phyloP scores from a whole-genome alignment of 441 rosid species.

The Gossypium aridum region DNA sequence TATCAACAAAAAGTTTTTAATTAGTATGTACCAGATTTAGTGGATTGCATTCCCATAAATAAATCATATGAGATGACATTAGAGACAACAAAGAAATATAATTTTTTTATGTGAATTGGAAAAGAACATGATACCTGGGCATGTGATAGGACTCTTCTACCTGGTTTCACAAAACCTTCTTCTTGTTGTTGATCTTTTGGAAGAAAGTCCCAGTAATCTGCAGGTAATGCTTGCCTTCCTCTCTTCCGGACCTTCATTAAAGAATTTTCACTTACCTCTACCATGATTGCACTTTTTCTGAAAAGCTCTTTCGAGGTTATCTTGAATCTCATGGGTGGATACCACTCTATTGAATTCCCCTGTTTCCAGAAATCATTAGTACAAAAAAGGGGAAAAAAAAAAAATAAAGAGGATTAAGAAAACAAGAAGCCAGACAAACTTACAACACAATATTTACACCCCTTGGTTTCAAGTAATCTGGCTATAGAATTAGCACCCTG shows the following conservation, averaged over 20 bases:
- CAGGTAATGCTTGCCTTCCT: conserved; percentile 36
- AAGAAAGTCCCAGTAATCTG: conserved; percentile 79
- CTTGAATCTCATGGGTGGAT: conserved; percentile 77
- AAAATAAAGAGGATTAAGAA: conserved; percentile 10
- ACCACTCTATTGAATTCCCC: conserved; percentile 46
- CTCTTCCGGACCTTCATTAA: conserved; percentile 27
- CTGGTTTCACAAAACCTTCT: conserved; percentile 41
- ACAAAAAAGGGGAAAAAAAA: background rate
- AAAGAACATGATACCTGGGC: conserved; percentile 48
- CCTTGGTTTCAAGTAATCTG: conserved; percentile 29
- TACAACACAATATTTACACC: conserved; percentile 84
- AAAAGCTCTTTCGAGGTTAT: conserved; percentile 58
- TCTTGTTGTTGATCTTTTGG: conserved; percentile 57
- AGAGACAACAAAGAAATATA: background rate
- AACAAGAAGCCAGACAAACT: conserved; percentile 27
- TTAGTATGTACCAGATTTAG: background rate
- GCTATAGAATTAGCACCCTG: conserved; percentile 31
- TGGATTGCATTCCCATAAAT: background rate
- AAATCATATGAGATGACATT: background rate
- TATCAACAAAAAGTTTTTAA: background rate
- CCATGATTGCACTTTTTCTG: conserved; percentile 52
- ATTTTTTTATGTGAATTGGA: background rate
- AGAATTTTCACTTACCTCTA: conserved; percentile 49
- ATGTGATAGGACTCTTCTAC: conserved; percentile 61
- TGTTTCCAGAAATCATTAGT: conserved; percentile 27